Conservation (phyloP, 164 flowering plant species). For the Santalum album region DNA sequence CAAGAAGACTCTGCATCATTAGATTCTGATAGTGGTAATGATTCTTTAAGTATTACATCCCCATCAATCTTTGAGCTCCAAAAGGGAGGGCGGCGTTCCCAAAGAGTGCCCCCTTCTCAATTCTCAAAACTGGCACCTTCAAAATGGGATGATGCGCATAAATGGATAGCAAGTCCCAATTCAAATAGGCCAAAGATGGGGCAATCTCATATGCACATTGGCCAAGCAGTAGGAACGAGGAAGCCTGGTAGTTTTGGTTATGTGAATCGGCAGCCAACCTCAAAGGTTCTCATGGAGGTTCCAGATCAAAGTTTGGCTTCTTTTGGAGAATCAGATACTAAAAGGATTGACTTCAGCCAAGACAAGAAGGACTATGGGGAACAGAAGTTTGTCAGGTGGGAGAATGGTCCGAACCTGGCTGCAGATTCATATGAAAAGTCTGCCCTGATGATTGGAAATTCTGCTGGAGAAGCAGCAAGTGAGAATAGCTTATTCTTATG, state of each 20-base stretch:
- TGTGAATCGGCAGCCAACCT: slow-evolving; percentile 42
- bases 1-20: slow-evolving; percentile 33
- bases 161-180: slow-evolving; percentile 91
- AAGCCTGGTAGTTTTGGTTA: slow-evolving; percentile 30
- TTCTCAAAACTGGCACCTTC: slow-evolving; percentile 78
- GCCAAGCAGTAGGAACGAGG: slow-evolving; percentile 23
- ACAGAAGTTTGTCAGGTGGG: slow-evolving; percentile 47
- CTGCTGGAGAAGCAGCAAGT: slow-evolving; percentile 47
- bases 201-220: slow-evolving; percentile 28
- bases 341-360: slow-evolving; percentile 49
- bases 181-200: slow-evolving; percentile 38
- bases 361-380: slow-evolving; percentile 31
- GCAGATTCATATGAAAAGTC: slow-evolving; percentile 47
- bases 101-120: slow-evolving; percentile 43
- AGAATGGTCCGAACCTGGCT: slow-evolving; percentile 26
- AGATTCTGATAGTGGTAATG: slow-evolving; percentile 42
- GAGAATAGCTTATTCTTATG: slow-evolving; percentile 18
- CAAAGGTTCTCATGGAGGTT: slow-evolving; percentile 60
- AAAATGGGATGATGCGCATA: slow-evolving; percentile 95
- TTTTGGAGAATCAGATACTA: slow-evolving; percentile 68
- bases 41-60: slow-evolving; percentile 17
- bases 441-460: slow-evolving; percentile 33
- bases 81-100: slow-evolving; percentile 53
- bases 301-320: slow-evolving; percentile 39
- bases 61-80: slow-evolving; percentile 65